Conservation (phyloP, 2,329 filamentous ascomycete genomes). For the Epichloe amarillans region DNA sequence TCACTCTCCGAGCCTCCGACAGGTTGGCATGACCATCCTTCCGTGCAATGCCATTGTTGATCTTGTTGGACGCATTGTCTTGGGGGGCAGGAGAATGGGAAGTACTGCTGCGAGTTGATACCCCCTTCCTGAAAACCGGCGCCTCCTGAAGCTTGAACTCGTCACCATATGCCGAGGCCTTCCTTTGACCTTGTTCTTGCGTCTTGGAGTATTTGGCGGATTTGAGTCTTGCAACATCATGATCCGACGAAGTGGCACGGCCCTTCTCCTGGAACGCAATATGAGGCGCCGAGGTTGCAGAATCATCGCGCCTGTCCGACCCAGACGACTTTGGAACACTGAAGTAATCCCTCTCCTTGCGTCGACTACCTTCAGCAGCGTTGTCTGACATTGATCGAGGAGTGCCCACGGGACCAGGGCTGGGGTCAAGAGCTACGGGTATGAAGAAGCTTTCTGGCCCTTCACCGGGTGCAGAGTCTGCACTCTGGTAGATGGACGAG, state of each 20-base stretch:
- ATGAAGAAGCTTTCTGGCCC: constrained; percentile 62
- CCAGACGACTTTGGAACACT: constrained; percentile 27
- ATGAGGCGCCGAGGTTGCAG: constrained; percentile 58
- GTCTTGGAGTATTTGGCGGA: constrained; percentile 35
- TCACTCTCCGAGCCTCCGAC: constrained; percentile 22
- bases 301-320: constrained; percentile 33
- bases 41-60: constrained; percentile 19
- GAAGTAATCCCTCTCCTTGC: constrained; percentile 49
- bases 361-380: constrained; percentile 29
- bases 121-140: constrained; percentile 47
- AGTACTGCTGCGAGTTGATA: constrained; percentile 27
- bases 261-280: constrained; percentile 84
- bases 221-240: constrained; percentile 40
- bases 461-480: constrained; percentile 32
- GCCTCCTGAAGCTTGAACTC: constrained; percentile 72
- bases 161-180: constrained; percentile 21
- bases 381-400: constrained; percentile 40
- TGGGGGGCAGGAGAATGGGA: constrained; percentile 28
- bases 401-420: constrained; percentile 41
- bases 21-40: constrained; percentile 13
- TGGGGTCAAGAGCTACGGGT: constrained; percentile 61
- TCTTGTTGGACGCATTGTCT: constrained; percentile 21
- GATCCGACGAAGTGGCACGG: constrained; percentile 43
- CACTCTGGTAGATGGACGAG: constrained; percentile 48
- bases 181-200: constrained; percentile 13